Conservation (phyloP, 495 filamentous ascomycete species). For the Pyrenopolyporus hunteri region DNA sequence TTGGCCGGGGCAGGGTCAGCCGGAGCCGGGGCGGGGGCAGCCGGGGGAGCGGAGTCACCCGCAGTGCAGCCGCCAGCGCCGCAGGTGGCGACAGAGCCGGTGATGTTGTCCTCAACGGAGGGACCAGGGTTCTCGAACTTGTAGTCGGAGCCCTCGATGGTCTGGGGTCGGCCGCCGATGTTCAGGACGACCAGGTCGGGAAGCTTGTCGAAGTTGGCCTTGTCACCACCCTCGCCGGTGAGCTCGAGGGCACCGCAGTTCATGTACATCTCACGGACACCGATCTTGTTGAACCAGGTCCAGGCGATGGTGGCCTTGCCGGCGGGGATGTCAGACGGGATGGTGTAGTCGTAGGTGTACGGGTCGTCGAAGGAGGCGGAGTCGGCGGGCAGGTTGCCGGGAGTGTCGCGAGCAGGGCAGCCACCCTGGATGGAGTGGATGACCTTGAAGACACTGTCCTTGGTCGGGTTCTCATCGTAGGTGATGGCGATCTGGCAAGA, state of each 20-base stretch:
- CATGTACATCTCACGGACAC: slow-evolving; percentile 95
- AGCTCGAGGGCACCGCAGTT: slow-evolving; percentile 82
- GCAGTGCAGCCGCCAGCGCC: slow-evolving; percentile 19
- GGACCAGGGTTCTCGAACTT: slow-evolving; percentile 61
- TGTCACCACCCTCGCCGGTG: slow-evolving; percentile 55
- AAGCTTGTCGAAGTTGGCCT: slow-evolving; percentile 60
- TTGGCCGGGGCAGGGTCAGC: slow-evolving; percentile 12
- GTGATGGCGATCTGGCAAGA: slow-evolving; percentile 89
- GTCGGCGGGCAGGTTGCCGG: slow-evolving; percentile 48
- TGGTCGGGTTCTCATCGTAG: slow-evolving; percentile 68
- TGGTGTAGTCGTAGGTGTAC: slow-evolving; percentile 59
- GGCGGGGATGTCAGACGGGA: slow-evolving; percentile 63
- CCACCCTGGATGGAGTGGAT: slow-evolving; percentile 84
- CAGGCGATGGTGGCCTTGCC: slow-evolving; percentile 77
- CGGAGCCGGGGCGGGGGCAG: not conserved
- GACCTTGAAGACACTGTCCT: slow-evolving; percentile 72
- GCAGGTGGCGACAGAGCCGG: slow-evolving; percentile 33
- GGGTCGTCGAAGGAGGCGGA: slow-evolving; percentile 39
- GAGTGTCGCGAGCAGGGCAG: slow-evolving; percentile 64
- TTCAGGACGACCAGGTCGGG: slow-evolving; percentile 86
- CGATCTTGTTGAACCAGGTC: slow-evolving; percentile 90
- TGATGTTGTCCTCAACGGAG: slow-evolving; percentile 54
- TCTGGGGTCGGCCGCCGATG: slow-evolving; percentile 64
- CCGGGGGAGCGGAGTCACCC: slow-evolving; percentile 18
- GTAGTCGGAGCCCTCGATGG: slow-evolving; percentile 52